Percentiles rank a stretch among this genome's conserved stretches.
These are phyloP conservation scores for Coemansia sp. DNA, from an alignment of 192 early-diverging fungal species.

Conservation along the genomic window DNA sequence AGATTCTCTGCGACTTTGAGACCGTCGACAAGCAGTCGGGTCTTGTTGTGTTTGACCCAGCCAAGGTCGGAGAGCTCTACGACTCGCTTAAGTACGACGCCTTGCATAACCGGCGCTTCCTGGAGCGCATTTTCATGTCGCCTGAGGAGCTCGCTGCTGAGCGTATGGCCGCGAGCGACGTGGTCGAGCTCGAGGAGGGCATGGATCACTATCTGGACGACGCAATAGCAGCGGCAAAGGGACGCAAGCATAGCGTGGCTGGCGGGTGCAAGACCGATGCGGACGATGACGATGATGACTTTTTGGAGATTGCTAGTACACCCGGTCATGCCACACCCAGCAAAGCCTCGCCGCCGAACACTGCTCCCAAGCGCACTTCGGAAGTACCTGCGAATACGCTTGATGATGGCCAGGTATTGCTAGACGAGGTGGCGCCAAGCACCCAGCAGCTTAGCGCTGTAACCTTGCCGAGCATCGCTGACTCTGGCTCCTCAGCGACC, in stretches of 20 bases:
- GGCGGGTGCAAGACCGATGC: conserved; percentile 5
- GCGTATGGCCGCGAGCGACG: not conserved
- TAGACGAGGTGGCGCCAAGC: not conserved
- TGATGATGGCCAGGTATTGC: not conserved
- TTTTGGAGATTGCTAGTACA: conserved; percentile 9
- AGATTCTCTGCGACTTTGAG: conserved; percentile 86
- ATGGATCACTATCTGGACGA: not conserved
- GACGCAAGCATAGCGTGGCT: conserved; percentile 1
- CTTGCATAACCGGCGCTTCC: conserved; percentile 88
- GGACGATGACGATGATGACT: conserved; percentile 11
- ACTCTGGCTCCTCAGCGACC: not conserved
- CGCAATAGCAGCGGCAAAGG: not conserved
- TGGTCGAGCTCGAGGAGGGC: not conserved
- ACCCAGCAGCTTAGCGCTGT: not conserved
- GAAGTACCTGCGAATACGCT: not conserved
- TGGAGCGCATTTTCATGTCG: conserved; percentile 68
- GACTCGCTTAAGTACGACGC: conserved; percentile 97
- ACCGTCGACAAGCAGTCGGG: conserved; percentile 20
- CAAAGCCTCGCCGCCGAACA: not conserved
- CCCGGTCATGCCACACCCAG: not conserved
- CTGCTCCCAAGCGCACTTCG: not conserved
- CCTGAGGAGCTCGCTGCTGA: conserved; percentile 21
- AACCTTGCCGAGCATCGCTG: not conserved
- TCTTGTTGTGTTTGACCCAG: conserved; percentile 65
- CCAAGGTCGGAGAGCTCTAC: conserved; percentile 89